Percentiles rank a stretch among this genome's conserved stretches.
Conservation (phyloP, 768 basidiomycete genomes). For the Strobilomyces echinocephalus region DNA sequence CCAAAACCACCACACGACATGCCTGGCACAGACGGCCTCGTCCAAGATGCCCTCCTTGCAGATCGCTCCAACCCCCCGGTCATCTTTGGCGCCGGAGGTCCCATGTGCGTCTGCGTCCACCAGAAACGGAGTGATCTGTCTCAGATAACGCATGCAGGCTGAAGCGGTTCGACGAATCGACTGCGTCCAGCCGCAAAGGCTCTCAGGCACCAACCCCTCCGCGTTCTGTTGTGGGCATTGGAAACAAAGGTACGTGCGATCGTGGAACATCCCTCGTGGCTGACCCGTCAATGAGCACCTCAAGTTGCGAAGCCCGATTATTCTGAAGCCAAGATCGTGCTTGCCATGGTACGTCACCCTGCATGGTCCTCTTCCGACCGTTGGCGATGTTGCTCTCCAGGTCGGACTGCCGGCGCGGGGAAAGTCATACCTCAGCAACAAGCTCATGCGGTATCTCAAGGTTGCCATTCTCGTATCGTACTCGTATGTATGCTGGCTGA, state of each 20-base stretch:
- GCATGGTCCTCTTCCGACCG: neutral
- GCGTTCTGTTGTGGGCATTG: slow-evolving; percentile 81
- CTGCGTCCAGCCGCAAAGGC: slow-evolving; percentile 60
- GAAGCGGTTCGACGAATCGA: slow-evolving; percentile 75
- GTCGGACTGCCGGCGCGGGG: slow-evolving; percentile 97
- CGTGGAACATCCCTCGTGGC: neutral
- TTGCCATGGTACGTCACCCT: slow-evolving; percentile 73
- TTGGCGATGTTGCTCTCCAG: slow-evolving; percentile 34
- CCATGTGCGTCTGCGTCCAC: slow-evolving; percentile 46
- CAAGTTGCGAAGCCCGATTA: slow-evolving; percentile 95
- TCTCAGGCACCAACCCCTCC: slow-evolving; percentile 79
- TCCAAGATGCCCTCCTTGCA: slow-evolving; percentile 10
- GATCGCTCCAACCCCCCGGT: slow-evolving; percentile 41
- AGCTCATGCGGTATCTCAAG: slow-evolving; percentile 92
- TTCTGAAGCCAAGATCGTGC: slow-evolving; percentile 96
- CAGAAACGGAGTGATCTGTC: neutral
- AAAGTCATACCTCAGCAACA: slow-evolving; percentile 98
- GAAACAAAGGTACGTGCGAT: slow-evolving; percentile 63
- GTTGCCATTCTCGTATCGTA: slow-evolving; percentile 38
- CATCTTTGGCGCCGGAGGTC: slow-evolving; percentile 68
- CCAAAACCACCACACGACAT: slow-evolving; percentile 19
- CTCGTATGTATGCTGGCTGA: slow-evolving; percentile 9
- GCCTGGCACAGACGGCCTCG: slow-evolving; percentile 13
- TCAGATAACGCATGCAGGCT: slow-evolving; percentile 42
- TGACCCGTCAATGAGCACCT: neutral